Evolutionary conservation across 1,139 yeast genomes (phyloP).

Genomic region (Lodderomyces oxycetoniae): DNA sequence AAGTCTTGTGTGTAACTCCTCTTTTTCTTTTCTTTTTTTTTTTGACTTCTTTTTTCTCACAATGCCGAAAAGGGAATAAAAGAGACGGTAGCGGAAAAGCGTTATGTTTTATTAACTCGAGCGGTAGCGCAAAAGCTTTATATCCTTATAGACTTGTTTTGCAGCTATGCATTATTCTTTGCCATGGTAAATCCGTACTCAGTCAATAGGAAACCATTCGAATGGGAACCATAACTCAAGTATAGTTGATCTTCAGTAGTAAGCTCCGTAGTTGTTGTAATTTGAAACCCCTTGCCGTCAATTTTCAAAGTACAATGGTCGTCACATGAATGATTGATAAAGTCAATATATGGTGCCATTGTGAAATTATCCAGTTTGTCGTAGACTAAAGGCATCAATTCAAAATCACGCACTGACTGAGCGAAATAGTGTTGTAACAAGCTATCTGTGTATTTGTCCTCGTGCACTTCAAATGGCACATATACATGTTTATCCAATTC

Average conservation of each 20-base stretch:
- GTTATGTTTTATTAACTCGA: no score
- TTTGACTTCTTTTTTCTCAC: neutral
- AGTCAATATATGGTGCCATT: conserved; percentile 88
- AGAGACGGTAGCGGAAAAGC: no score
- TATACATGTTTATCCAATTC: conserved; percentile 16
- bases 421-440: conserved; percentile 44
- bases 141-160: no score
- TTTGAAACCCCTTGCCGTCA: conserved; percentile 48
- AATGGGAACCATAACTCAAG: conserved; percentile 84
- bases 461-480: conserved; percentile 16
- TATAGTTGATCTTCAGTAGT: conserved; percentile 53
- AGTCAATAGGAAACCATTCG: conserved; percentile 70
- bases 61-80: no score
- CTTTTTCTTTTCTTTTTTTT: neutral
- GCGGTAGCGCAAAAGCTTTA: no score
- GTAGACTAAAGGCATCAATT: conserved; percentile 52
- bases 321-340: conserved; percentile 66
- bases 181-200: conserved; percentile 84
- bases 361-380: conserved; percentile 65
- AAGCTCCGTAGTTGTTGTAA: conserved; percentile 36
- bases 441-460: conserved; percentile 29
- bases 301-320: conserved; percentile 51
- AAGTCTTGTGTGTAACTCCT: no score
- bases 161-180: no score
- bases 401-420: conserved; percentile 48